These are phyloP conservation scores for Nemania serpens DNA, from an alignment of 2,329 filamentous ascomycete species.

Conservation along the genomic window DNA sequence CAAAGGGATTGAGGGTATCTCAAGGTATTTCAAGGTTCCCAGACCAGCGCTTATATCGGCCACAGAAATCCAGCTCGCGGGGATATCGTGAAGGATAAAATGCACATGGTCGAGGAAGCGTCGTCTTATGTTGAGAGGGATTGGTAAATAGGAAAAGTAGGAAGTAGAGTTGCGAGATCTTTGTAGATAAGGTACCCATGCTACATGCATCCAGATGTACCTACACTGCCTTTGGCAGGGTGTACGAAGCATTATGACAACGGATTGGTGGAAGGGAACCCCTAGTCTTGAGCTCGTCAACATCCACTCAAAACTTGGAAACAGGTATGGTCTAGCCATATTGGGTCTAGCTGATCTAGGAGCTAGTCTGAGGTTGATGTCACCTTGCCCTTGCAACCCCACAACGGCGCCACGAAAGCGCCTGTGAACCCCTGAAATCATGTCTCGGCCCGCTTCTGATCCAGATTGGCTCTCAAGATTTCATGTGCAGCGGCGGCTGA, in stretches of 20 bases:
- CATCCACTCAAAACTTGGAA: slow-evolving; percentile 22
- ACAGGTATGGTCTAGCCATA: slow-evolving; percentile 1
- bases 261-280: slow-evolving; percentile 6
- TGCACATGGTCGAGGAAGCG: slow-evolving; percentile 13
- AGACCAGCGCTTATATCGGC: neutral
- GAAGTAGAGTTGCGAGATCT: neutral
- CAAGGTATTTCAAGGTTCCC: slow-evolving; percentile 1
- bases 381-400: slow-evolving; percentile 13
- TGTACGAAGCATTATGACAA: too few species aligned
- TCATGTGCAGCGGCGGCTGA: slow-evolving; percentile 1
- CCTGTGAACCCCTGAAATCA: slow-evolving; percentile 12
- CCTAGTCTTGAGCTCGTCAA: slow-evolving; percentile 10
- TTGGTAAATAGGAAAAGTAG: neutral
- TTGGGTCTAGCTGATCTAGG: slow-evolving; percentile 9
- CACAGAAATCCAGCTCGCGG: slow-evolving; percentile 3
- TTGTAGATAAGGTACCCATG: too few species aligned
- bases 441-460: slow-evolving; percentile 16
- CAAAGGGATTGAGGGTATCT: too few species aligned
- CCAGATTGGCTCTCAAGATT: slow-evolving; percentile 14
- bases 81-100: neutral
- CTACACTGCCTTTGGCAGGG: too few species aligned
- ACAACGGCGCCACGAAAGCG: neutral
- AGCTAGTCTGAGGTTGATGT: slow-evolving; percentile 25
- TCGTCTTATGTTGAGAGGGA: neutral
- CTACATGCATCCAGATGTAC: too few species aligned